Evolutionary conservation across 352 stramenopile species (phyloP), one percentile per base, ranked within the genome.

Genomic region (Pythium guiyangense): DNA sequence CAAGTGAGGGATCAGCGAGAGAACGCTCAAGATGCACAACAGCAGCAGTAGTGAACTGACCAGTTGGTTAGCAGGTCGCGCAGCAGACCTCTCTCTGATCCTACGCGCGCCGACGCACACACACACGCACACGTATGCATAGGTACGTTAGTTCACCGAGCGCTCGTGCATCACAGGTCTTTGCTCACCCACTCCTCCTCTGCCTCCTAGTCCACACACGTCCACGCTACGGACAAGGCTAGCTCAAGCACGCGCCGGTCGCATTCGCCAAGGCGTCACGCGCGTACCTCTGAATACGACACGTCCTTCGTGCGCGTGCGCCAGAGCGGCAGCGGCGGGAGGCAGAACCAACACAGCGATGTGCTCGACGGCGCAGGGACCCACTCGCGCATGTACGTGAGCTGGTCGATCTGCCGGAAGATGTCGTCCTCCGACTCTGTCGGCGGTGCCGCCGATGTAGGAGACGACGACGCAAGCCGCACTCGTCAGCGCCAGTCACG

Each of bases 401-500:
- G 58, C 26, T 82, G 70, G 57, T 91, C 80, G 22, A 91, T 91
- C 57, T 89, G 76, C 22, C 69, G 62, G 29, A 89, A 91, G 14
- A 91, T 83, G 25, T 88, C 77, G 11, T 91, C 80, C 59, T 91
- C 76, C 10, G 77, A 81, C 61, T 91, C 80, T 90, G n/a, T 34
- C 6, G 11, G 18, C 12, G 8, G 6, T 3, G 5, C 12, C 15
- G n/a, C 18, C 15, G 52, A 26, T 22, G 22, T 22, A 22, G 22
- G 22, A 48, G 27, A 6, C 22, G 9, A 58, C 40, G 51, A 50
- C 50, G 43, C 27, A 25, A 3, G 42, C 1, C 4, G 25, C 43
- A 25, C 4, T 18, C 17, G 43, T 47, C 40, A 20, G 31, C 0
- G 31, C 20, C 25, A 5, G 48, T 29, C 48, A 40, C 37, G 4